Base-by-base conservation (phyloP, 192 early-diverging fungal species). In the Diversispora eburnea region DNA sequence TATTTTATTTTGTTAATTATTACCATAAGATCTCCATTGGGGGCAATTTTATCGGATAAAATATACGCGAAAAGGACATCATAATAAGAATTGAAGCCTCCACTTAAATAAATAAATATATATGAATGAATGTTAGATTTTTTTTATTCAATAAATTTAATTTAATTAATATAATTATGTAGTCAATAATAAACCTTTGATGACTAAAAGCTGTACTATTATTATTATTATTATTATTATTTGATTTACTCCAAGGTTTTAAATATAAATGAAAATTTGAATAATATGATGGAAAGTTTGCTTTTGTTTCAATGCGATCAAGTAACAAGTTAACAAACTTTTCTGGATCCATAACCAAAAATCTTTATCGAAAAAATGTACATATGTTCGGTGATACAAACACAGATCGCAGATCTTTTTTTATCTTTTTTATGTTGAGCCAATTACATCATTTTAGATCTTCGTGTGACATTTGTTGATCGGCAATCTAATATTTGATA, bases 31-130 rank as follows among this genome's bases (percentile, higher is more conserved):
- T 66, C 64, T 48, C 47, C 4, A 13, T 66, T 46, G 22, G 64
- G 64, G 9, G 46, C 45, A 22, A 66, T 66, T 20, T 66, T 66
- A 49, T 66, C 19, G 19, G 64, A 66, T 22, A 17, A 66, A 51
- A 66, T 66, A 48, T 66, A 66, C 13, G 45, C 41, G 10, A 66
- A 66, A 8, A 66, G 64, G 13, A 66, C 46, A 49, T 66, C 46
- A 4, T 46, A 17, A 47, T 66, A 66, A 19, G 43, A 48, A 13
- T 66, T 47, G n/a, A 25, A 46, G 7, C 17, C 13, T 12, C 13
- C 46, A 66, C 20, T 51, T 33, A 33, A 33, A 33, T 33, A 33
- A 33, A 33, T 33, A 33, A 33, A 33, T 33, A 33, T 33, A 2
- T 33, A 33, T 33, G 25, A 33, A 2, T 33, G 25, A 33, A 33